Evolutionary conservation across 495 filamentous ascomycete genomes (phyloP), one percentile per base, ranked within the genome.

Genomic region (Pseudoneurospora amorphoporcata): DNA sequence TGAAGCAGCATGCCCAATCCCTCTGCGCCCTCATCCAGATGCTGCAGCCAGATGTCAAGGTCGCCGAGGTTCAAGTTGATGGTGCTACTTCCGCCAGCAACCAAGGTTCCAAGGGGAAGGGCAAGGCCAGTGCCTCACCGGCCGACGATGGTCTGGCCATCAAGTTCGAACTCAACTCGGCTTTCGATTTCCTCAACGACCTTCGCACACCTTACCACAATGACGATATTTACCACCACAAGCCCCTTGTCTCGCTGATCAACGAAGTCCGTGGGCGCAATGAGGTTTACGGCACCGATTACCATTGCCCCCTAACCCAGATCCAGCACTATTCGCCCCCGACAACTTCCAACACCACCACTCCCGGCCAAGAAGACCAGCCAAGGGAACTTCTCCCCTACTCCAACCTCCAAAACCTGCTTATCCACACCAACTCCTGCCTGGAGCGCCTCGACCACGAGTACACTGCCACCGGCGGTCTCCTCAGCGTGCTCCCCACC

Each of bases 1-100:
- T 88, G 23, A 88, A 88, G 76, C 85, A 87, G 75, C 86, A 88
- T 71, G 86, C 83, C 10, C 87, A 88, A 69, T 83, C 84, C 8
- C 79, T 88, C 17, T 80, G 81, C 69, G 76, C 82, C 7, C 79
- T 88, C 19, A 87, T 88, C 74, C 83, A 81, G 14, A 71, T 79
- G 16, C 72, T 87, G 42, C 81, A 76, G 8, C 80, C 86, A 42
- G 77, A 69, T 68, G 29, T 76, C 69, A 38, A 72, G 69, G 71
- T 76, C 19, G 75, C 70, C 39, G 72, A 83, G 71, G 72, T 81
- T 58, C 41, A 80, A 43, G 73, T 73, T 37, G 61, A 42, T 9
- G 79, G 75, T 0, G 58, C 68, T 17, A 65, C 73, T 9, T 29
- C 58, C 1, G 35, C 23, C 16, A 40, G 19, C 7, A 17, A 10